Evolutionary conservation across 2,329 filamentous ascomycete species (phyloP), one percentile per base, ranked within the genome.

Genomic region (Trichoderma polysporum): DNA sequence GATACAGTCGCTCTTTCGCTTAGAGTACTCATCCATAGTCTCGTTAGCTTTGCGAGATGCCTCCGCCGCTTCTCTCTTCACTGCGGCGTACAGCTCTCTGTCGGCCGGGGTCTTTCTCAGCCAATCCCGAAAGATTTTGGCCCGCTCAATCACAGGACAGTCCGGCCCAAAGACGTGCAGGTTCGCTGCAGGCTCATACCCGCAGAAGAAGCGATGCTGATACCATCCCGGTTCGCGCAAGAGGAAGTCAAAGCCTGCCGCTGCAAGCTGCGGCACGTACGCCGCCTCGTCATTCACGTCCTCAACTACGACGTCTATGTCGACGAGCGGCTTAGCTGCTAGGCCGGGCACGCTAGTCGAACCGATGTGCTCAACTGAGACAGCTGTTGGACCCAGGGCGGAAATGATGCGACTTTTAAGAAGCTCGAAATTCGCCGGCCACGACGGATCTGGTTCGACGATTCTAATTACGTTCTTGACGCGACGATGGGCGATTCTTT

Each of bases 281-380:
- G 73, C 72, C 2, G 69, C 72, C 69, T 86, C 83, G 45, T 80
- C 76, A 12, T 70, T 69, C 27, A 78, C 67, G 56, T 84, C 76
- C 3, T 71, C 56, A 8, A 86, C 76, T 3, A 80, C 76, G 9
- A 86, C 73, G 70, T 86, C 85, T 31, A 86, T 77, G 71, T 86
- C 84, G 54, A 86, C 83, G 54, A 85, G 74, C 33, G 78, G 76
- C 74, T 86, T 86, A 53, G 85, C 84, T 0, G 81, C 76, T 3
- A 86, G 78, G 8, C 74, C 75, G 0, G 82, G 81, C 7, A 86
- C 76, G 59, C 81, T 82, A 31, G 85, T 86, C 13, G 82, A 85
- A 29, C 84, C 84, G 35, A 81, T 76, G 70, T 86, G 84, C 19
- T 75, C 70, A 60, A 86, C 74, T 25, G 73, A 71, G 6, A 82